A percentile compares a stretch with the other conserved stretches of the same genome.
Evolutionary conservation across 139 green algal genomes (phyloP).

Genomic region (Chlorella vulgaris): DNA sequence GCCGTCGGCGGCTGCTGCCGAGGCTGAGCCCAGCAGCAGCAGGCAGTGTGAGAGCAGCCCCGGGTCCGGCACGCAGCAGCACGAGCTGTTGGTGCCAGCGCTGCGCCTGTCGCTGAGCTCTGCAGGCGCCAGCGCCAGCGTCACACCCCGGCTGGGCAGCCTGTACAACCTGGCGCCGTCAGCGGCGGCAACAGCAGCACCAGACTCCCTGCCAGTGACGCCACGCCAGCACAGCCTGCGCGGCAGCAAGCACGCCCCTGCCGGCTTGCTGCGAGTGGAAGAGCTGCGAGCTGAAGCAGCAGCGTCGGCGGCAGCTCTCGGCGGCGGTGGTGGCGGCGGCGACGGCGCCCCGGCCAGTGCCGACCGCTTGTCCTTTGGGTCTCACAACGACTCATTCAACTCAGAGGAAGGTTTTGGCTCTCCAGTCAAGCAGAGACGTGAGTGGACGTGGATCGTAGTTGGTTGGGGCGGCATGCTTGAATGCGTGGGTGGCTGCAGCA

Average conservation of each 20-base stretch:
- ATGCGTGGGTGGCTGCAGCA: no score
- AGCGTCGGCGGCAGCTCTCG: not conserved
- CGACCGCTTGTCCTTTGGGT: not conserved
- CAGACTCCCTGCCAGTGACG: constrained; percentile 1
- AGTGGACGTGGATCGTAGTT: not conserved
- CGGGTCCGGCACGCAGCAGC: not conserved
- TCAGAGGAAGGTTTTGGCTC: constrained; percentile 64
- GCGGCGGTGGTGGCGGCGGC: not conserved
- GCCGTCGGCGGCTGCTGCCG: not conserved
- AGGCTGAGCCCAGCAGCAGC: not conserved
- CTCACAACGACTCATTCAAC: constrained; percentile 54
- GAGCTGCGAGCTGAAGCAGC: constrained; percentile 12
- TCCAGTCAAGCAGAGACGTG: constrained; percentile 37
- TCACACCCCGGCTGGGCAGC: constrained; percentile 9
- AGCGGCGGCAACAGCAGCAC: not conserved
- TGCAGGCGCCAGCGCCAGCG: constrained; percentile 1
- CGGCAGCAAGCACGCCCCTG: not conserved
- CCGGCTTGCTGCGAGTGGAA: constrained; percentile 3
- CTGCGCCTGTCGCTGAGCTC: not conserved
- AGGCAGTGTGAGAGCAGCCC: not conserved
- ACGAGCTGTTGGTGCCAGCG: not conserved
- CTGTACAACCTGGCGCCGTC: not conserved
- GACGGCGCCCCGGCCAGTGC: not conserved
- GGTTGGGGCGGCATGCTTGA: no score
- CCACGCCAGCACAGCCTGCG: constrained; percentile 4